Conservation (phyloP, 2,329 filamentous ascomycete genomes). For the Simplicillium sp. region DNA sequence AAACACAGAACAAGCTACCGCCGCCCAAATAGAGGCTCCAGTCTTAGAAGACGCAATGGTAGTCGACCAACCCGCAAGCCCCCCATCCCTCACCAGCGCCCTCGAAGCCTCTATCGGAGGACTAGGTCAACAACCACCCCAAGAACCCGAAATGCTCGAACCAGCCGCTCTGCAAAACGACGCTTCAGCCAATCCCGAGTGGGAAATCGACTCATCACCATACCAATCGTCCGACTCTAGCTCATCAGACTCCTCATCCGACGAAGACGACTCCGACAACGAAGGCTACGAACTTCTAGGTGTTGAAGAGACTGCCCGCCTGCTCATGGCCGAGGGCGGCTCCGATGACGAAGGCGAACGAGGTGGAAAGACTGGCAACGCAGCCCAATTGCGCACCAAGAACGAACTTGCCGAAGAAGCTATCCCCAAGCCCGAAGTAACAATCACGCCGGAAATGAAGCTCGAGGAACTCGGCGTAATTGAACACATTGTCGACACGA, state of each 20-base stretch:
- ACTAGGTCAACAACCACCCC: constrained; percentile 13
- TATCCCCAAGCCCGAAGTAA: constrained; percentile 66
- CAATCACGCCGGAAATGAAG: constrained; percentile 66
- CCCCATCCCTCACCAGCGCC: constrained; percentile 28
- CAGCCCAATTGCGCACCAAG: constrained; percentile 59
- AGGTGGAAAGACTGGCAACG: constrained; percentile 26
- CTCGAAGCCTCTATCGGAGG: constrained; percentile 34
- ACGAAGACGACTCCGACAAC: constrained; percentile 45
- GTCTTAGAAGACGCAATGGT: constrained; percentile 22
- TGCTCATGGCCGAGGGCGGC: constrained; percentile 76
- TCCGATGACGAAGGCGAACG: constrained; percentile 66
- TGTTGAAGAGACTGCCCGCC: constrained; percentile 72
- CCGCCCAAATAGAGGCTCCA: background rate
- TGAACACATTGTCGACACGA: constrained; percentile 69
- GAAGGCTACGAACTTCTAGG: constrained; percentile 65
- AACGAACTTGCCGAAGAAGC: constrained; percentile 64
- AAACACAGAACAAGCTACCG: background rate
- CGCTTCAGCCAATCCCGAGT: constrained; percentile 55
- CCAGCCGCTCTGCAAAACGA: constrained; percentile 19
- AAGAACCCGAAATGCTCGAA: background rate
- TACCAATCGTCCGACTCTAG: constrained; percentile 58
- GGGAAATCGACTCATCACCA: constrained; percentile 73
- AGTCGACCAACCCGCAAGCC: constrained; percentile 23
- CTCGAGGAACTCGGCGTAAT: constrained; percentile 68
- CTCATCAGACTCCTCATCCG: constrained; percentile 51